phyloP scores from a whole-genome alignment of 768 basidiomycete genomes.

The Sporobolomyces phaffii region DNA sequence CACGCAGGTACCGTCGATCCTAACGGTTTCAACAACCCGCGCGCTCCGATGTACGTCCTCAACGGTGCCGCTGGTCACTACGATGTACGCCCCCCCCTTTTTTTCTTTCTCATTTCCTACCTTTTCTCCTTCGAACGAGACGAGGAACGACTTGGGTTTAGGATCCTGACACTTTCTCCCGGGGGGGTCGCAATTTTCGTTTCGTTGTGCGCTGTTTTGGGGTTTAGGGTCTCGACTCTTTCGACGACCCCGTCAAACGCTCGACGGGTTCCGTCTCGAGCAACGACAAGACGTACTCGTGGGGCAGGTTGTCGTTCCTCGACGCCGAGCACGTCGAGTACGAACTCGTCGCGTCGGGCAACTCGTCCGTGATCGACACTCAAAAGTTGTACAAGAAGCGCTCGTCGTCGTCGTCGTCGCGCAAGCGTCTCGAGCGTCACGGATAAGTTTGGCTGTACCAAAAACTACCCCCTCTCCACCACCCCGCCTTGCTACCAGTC shows the following conservation, averaged over 20 bases:
- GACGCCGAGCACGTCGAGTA: constrained; percentile 18
- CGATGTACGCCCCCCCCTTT: constrained; percentile 2
- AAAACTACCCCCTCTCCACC: too few relatives aligned
- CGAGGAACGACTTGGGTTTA: too few relatives aligned
- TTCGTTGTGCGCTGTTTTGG: too few relatives aligned
- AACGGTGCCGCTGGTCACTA: constrained; percentile 23
- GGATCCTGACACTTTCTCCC: not conserved
- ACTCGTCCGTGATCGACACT: constrained; percentile 22
- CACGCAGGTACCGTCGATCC: constrained; percentile 24
- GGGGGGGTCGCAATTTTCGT: not conserved
- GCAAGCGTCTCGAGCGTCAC: not conserved
- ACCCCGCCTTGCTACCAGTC: too few relatives aligned
- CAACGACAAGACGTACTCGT: constrained; percentile 18
- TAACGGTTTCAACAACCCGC: constrained; percentile 25
- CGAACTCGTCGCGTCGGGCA: constrained; percentile 21
- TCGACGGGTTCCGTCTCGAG: not conserved
- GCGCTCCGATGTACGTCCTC: constrained; percentile 1
- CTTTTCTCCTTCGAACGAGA: not conserved
- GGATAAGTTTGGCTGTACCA: too few relatives aligned
- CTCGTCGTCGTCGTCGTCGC: not conserved
- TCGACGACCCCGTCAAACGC: not conserved
- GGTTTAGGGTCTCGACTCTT: constrained; percentile 30
- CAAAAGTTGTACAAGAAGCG: constrained; percentile 31
- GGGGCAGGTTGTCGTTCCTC: constrained; percentile 24
- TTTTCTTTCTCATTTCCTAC: not conserved